Percentiles rank a stretch among this genome's conserved stretches.
Conservation (phyloP, 345 rosid species). For the Arabis alpina region DNA sequence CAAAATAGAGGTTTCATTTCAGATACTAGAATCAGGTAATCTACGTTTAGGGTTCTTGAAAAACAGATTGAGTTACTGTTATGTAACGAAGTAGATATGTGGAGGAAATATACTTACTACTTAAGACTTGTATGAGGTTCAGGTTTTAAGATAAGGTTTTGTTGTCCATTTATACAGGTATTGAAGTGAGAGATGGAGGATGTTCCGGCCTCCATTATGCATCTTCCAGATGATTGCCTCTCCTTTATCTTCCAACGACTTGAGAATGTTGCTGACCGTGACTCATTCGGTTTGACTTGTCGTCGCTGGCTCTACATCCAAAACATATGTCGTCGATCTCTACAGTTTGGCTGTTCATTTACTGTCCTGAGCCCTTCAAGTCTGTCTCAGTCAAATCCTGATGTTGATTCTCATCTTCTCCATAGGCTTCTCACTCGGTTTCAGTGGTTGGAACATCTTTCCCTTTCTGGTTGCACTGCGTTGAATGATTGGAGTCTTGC, state of each 20-base stretch:
- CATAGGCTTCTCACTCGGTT: constrained; percentile 65
- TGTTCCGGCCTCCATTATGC: constrained; percentile 48
- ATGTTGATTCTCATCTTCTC: constrained; percentile 52
- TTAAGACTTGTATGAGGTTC: too few species aligned
- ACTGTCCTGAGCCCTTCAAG: constrained; percentile 36
- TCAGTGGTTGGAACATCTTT: constrained; percentile 58
- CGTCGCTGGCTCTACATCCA: constrained; percentile 69
- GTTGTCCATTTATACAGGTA: neutral
- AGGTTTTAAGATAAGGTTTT: constrained; percentile 10
- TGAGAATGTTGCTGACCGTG: constrained; percentile 52
- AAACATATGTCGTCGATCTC: constrained; percentile 54
- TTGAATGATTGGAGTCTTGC: constrained; percentile 60
- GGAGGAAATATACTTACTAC: too few species aligned
- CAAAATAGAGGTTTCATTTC: constrained; percentile 56
- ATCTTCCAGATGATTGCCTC: constrained; percentile 80
- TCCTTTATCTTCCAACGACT: constrained; percentile 60
- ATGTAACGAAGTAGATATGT: neutral
- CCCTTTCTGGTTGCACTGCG: constrained; percentile 68
- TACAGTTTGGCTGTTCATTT: constrained; percentile 63
- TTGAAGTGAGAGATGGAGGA: constrained; percentile 49
- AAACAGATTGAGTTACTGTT: constrained; percentile 46
- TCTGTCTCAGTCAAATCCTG: constrained; percentile 45
- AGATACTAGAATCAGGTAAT: constrained; percentile 30
- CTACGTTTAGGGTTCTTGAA: constrained; percentile 65
- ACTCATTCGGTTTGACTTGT: constrained; percentile 80